Evolutionary conservation across 2,329 filamentous ascomycete species (phyloP).

Genomic region (Ophiostoma triangulosporum): DNA sequence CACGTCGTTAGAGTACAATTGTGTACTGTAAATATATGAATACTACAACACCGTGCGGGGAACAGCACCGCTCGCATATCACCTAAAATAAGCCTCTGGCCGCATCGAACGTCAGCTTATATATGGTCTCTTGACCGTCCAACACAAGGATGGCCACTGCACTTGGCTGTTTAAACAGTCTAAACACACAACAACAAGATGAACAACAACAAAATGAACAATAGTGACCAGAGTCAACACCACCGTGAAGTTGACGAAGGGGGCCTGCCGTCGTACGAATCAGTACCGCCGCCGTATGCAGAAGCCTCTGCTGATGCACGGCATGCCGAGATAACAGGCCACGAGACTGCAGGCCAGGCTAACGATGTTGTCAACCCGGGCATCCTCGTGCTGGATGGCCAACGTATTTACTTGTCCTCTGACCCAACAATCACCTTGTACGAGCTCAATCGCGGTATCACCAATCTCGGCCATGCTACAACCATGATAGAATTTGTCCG

Average conservation of each 20-base stretch:
- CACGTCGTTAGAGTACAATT: too few relatives aligned
- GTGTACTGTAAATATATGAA: too few relatives aligned
- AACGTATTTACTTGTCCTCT: background rate
- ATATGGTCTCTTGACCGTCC: too few relatives aligned
- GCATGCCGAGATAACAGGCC: background rate
- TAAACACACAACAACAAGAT: background rate
- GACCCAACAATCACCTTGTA: background rate
- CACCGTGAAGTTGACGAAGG: background rate
- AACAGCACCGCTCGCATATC: too few relatives aligned
- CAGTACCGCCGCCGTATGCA: background rate
- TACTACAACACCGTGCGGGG: too few relatives aligned
- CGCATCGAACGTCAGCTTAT: too few relatives aligned
- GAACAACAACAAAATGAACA: background rate
- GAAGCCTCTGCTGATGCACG: background rate
- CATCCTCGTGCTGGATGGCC: background rate
- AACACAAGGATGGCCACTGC: too few relatives aligned
- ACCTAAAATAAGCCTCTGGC: too few relatives aligned
- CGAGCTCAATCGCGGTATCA: background rate
- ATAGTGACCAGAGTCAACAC: background rate
- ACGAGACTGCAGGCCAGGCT: background rate
- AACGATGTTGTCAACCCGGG: background rate
- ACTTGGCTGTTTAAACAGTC: too few relatives aligned
- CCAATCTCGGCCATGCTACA: background rate
- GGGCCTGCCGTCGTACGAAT: background rate
- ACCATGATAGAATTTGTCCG: background rate